Conservation (phyloP, 2,329 filamentous ascomycete genomes). For the Emericellopsis cladophorae region DNA sequence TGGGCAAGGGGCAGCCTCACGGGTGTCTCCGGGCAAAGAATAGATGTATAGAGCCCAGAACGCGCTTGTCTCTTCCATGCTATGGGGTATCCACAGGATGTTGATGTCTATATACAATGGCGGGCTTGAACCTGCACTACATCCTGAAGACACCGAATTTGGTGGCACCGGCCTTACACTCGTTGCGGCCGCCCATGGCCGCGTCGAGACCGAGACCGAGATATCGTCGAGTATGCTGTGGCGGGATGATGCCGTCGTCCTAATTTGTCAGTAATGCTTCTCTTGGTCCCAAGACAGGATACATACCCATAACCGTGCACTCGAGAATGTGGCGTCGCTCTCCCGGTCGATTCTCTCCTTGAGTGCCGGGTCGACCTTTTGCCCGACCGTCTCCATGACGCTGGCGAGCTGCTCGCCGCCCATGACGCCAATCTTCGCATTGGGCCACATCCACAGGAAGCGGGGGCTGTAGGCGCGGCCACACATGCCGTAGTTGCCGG, state of each 20-base stretch:
- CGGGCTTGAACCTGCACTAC: conserved; percentile 30
- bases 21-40: too few relatives aligned
- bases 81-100: too few relatives aligned
- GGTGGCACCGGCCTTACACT: conserved; percentile 46
- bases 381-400: conserved; percentile 92
- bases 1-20: too few relatives aligned
- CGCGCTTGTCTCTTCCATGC: too few relatives aligned
- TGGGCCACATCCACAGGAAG: conserved; percentile 95
- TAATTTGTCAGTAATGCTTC: conserved; percentile 12
- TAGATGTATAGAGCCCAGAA: too few relatives aligned
- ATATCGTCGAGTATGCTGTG: conserved; percentile 61
- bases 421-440: conserved; percentile 94
- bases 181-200: conserved; percentile 55
- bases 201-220: conserved; percentile 62
- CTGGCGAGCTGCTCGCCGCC: conserved; percentile 80
- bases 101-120: neutral
- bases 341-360: conserved; percentile 79
- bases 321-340: conserved; percentile 80
- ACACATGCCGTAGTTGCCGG: conserved; percentile 98
- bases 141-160: conserved; percentile 76
- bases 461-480: conserved; percentile 85
- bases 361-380: conserved; percentile 66
- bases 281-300: neutral
- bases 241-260: conserved; percentile 71
- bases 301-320: conserved; percentile 74